Base-by-base conservation (phyloP, 192 early-diverging fungal genomes). In the Haplosporangium gracile region DNA sequence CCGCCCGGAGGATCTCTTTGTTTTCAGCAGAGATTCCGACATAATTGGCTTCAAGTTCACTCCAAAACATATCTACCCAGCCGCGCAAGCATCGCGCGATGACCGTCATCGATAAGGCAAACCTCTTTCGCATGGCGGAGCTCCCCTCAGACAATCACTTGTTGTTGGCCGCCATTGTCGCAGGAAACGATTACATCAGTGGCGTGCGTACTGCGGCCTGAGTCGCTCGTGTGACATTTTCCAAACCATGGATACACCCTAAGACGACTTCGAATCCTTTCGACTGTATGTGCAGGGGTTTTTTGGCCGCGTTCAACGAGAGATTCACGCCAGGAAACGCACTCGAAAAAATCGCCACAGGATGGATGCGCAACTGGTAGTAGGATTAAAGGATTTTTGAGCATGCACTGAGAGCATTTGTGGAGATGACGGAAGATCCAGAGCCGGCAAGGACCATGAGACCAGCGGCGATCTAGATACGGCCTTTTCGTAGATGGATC, bases 371-470 rank as follows among this genome's bases (percentile, higher is more conserved):
- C 55, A 57, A 10, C 55, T 57, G 6, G 7, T n/a, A 7, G n/a
- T 57, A 57, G 55, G 55, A 57, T 4, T 57, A 5, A 24, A 57
- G n/a, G 55, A 57, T n/a, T 26, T 26, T 57, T 57, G 55, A 26
- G 55, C 55, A 57, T 57, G 55, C n/a, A 5, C n/a, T 57, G n/a
- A 26, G 55, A 26, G 55, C 55, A 57, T 57, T 57, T 26, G n/a
- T 57, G 16, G 55, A 57, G 55, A 57, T 57, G n/a, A 57, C n/a
- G 55, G 55, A 57, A n/a, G n/a, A 57, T 57, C 55, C 55, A 57
- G n/a, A 26, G n/a, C 55, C 55, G 0, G n/a, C n/a, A 57, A 26
- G 7, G 55, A 57, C n/a, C 55, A 57, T 26, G n/a, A 24, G n/a
- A 0, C 55, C 55, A 26, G 6, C 2, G 55, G 55, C 55, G n/a